Conservation (phyloP, 306 rosid genomes). For the Dryas alaskensis region DNA sequence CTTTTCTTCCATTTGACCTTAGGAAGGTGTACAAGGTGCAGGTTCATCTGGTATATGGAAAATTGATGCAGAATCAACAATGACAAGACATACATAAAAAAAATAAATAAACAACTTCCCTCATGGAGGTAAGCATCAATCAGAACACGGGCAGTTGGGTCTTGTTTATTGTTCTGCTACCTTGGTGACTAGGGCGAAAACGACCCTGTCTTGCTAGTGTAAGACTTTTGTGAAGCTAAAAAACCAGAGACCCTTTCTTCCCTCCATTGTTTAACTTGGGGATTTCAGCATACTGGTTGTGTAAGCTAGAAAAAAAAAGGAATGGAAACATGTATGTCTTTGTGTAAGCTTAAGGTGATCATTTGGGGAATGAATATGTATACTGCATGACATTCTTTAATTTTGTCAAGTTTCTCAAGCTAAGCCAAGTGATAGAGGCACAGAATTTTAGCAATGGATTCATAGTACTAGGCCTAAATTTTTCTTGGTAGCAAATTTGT, state of each 20-base stretch:
- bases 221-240: slow-evolving; percentile 20
- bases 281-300: slow-evolving; percentile 1
- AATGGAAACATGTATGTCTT: background rate
- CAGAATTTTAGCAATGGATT: background rate
- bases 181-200: slow-evolving; percentile 17
- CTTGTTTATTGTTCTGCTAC: slow-evolving; percentile 27
- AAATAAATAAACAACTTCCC: background rate
- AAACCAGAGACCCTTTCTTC: slow-evolving; percentile 17
- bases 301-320: slow-evolving; percentile 7
- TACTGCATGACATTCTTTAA: slow-evolving; percentile 1
- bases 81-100: slow-evolving; percentile 22
- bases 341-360: background rate
- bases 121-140: slow-evolving; percentile 19
- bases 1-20: background rate
- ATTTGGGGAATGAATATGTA: slow-evolving; percentile 13
- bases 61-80: slow-evolving; percentile 26
- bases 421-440: background rate
- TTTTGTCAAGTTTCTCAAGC: slow-evolving; percentile 6
- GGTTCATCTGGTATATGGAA: slow-evolving; percentile 24
- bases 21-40: slow-evolving; percentile 22
- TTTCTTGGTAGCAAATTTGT: background rate
- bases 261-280: slow-evolving; percentile 13
- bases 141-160: slow-evolving; percentile 26
- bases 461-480: background rate
- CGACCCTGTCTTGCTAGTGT: slow-evolving; percentile 5